These are phyloP conservation scores for Irpex sp. DNA, from an alignment of 1,284 basidiomycete genomes.

Conservation along the genomic window DNA sequence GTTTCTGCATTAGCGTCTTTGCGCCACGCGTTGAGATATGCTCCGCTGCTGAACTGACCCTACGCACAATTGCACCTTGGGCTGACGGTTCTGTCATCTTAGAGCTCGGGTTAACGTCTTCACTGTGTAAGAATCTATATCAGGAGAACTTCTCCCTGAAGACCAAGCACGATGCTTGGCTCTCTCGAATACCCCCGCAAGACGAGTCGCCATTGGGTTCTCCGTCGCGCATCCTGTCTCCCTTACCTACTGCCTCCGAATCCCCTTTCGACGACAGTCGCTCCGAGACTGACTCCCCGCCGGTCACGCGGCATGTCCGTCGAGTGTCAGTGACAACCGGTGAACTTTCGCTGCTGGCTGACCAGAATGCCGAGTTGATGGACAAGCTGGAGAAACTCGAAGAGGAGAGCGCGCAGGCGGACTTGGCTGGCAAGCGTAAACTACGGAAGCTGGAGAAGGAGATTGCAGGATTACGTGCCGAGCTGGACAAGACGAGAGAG, in stretches of 20 bases:
- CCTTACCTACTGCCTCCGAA: conserved; percentile 14
- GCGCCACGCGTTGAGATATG: neutral
- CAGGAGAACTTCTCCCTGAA: conserved; percentile 65
- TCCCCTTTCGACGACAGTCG: conserved; percentile 25
- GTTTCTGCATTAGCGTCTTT: neutral
- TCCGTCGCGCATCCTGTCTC: conserved; percentile 18
- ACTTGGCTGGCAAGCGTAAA: conserved; percentile 61
- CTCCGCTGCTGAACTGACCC: neutral
- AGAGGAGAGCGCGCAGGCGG: conserved; percentile 57
- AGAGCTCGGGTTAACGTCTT: conserved; percentile 68
- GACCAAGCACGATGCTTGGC: conserved; percentile 59
- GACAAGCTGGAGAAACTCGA: conserved; percentile 71
- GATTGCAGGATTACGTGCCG: conserved; percentile 60
- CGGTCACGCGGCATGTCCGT: conserved; percentile 34
- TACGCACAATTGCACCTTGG: neutral
- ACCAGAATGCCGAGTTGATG: conserved; percentile 78
- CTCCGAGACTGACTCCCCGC: conserved; percentile 25
- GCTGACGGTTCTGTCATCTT: conserved; percentile 5
- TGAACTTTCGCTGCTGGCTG: conserved; percentile 66
- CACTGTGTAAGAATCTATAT: conserved; percentile 62
- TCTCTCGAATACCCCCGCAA: conserved; percentile 49
- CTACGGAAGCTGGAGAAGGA: conserved; percentile 74
- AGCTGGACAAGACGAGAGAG: conserved; percentile 66
- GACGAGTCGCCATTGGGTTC: conserved; percentile 21
- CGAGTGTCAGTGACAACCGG: conserved; percentile 59